Base-by-base conservation (phyloP, 768 basidiomycete genomes). In the Tricholoma furcatifolium region DNA sequence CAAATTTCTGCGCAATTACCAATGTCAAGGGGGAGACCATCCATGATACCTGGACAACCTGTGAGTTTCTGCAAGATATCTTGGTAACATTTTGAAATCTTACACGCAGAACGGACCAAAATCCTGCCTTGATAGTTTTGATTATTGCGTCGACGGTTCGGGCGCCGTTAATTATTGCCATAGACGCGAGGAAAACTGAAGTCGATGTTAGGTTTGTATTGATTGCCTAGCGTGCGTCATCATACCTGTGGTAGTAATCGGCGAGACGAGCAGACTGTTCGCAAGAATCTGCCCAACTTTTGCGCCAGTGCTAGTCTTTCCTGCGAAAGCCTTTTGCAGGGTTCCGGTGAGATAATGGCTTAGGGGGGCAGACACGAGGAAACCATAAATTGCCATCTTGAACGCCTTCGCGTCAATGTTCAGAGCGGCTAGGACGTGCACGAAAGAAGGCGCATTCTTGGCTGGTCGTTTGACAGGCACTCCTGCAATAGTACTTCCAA, bases 381-480 rank as follows among this genome's bases (percentile, higher is more conserved):
- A 83, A 54, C 93, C 93, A 64, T 92, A 93, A 18, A 87, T 45
- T 1, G 83, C 88, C 86, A 94, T 91, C 69, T 94, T 92, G 61
- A 88, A 50, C 6, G 93, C 89, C 61, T 84, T 87, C 55, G 73
- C 52, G 64, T 91, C 77, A 47, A 93, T 67, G 65, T 88, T 84
- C 5, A 72, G 72, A 43, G 68, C 72, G 4, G 80, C 82, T 43
- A 88, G 77, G 15, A 72, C 63, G 57, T 80, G 83, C 47, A 75
- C 61, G 56, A 83, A 62, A 20, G 74, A 56, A 2, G 87, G 76
- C 1, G 83, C 80, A 72, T 83, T 71, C 56, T 82, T 83, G 31
- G 78, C 56, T 7, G 79, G 72, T 35, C 67, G 68, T 41, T 67
- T 74, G 8, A 76, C 70, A 6, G 87, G 84, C 42, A 83, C 64